Evolutionary conservation across 257 asterid species (phyloP).

Genomic region (Anisodus tanguticus): DNA sequence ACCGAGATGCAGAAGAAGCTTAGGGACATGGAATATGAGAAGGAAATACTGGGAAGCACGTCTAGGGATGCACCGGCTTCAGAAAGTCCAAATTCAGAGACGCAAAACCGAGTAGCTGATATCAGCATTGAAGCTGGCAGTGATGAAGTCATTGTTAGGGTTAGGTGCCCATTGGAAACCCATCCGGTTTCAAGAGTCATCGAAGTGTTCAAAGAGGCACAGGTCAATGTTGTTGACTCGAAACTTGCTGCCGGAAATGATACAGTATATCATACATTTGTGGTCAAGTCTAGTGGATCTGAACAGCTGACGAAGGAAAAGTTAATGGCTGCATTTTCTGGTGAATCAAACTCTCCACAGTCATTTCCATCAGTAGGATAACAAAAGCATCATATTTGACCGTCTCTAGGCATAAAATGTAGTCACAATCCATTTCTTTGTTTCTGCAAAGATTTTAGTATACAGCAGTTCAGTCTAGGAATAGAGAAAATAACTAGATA

Average conservation of each 20-base stretch:
- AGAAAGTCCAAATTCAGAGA: constrained; percentile 42
- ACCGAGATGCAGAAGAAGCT: constrained; percentile 80
- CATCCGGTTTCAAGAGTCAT: constrained; percentile 74
- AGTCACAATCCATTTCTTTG: constrained; percentile 17
- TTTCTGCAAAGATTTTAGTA: constrained; percentile 30
- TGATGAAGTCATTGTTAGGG: constrained; percentile 62
- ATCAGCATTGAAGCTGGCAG: constrained; percentile 46
- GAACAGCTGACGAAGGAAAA: constrained; percentile 74
- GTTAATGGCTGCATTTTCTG: constrained; percentile 57
- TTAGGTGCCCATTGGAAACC: constrained; percentile 55
- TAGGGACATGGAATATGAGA: constrained; percentile 64
- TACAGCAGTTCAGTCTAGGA: constrained; percentile 27
- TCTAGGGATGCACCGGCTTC: constrained; percentile 45
- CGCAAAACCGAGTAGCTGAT: constrained; percentile 37
- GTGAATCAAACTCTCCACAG: constrained; percentile 45
- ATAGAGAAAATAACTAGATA: constrained; percentile 28
- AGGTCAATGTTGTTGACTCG: constrained; percentile 59
- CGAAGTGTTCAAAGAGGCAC: constrained; percentile 58
- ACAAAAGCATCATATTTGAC: constrained; percentile 23
- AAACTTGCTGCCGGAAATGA: constrained; percentile 60
- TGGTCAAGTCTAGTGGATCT: constrained; percentile 65
- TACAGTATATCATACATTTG: constrained; percentile 70
- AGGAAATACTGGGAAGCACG: constrained; percentile 45
- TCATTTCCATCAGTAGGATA: constrained; percentile 38
- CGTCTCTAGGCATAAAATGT: neutral